These are phyloP conservation scores for Stachybotrys elegans DNA, from an alignment of 2,329 filamentous ascomycete species.

Conservation along the genomic window DNA sequence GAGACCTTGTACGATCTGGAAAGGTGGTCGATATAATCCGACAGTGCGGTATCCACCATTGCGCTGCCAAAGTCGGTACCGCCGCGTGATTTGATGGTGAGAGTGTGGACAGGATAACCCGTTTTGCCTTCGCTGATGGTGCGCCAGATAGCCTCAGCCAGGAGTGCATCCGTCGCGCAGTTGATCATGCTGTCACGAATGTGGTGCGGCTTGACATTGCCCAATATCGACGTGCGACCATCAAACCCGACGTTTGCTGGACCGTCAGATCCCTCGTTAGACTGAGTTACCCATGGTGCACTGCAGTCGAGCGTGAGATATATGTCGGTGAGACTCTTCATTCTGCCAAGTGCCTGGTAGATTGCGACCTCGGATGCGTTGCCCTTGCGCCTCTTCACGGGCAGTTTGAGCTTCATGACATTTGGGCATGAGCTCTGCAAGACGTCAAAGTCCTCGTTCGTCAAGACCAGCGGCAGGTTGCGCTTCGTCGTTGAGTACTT, in stretches of 20 bases:
- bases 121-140: background rate
- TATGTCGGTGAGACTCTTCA: background rate
- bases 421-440: background rate
- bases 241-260: too few species aligned
- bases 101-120: background rate
- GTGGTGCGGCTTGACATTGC: too few species aligned
- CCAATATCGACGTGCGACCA: too few species aligned
- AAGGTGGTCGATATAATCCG: background rate
- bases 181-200: background rate
- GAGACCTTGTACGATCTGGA: background rate
- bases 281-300: background rate
- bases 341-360: background rate
- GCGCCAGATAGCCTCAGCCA: background rate
- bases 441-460: background rate
- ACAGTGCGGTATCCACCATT: background rate
- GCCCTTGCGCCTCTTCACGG: background rate
- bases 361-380: background rate
- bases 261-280: too few species aligned
- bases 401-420: background rate
- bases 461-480: background rate
- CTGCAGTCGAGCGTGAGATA: background rate
- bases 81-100: background rate
- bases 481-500: background rate
- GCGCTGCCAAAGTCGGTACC: background rate
- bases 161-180: background rate